phyloP scores from a whole-genome alignment of 257 asterid species.

The Mitragyna speciosa region DNA sequence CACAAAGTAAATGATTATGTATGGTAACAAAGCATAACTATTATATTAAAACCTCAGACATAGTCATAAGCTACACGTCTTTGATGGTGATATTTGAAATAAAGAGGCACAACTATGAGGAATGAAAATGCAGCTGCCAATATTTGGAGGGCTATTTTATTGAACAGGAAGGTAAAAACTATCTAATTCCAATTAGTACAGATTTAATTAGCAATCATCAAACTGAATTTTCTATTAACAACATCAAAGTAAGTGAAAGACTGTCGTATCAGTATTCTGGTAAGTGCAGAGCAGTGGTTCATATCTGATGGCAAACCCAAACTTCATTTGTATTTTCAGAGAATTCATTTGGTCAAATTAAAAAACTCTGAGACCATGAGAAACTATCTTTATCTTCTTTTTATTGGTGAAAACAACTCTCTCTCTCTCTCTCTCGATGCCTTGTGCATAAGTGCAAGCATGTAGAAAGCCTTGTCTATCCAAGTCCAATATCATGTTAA shows the following conservation, averaged over 20 bases:
- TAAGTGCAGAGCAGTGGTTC: neutral
- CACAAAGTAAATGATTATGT: conserved; percentile 3
- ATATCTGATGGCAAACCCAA: neutral
- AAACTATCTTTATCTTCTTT: neutral
- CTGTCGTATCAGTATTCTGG: neutral
- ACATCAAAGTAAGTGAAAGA: neutral
- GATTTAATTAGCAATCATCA: neutral
- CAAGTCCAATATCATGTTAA: neutral
- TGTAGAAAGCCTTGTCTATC: neutral
- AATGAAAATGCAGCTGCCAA: neutral
- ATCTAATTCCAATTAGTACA: neutral
- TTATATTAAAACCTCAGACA: neutral
- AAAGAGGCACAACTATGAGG: neutral
- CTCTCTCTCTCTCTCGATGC: neutral
- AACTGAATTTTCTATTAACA: neutral
- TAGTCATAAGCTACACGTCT: neutral
- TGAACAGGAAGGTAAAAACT: neutral
- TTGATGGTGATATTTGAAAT: neutral
- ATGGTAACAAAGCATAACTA: conserved; percentile 1
- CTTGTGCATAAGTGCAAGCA: neutral
- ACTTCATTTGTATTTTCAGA: neutral
- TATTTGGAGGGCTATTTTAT: neutral
- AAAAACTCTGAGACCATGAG: neutral
- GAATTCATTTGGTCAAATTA: neutral
- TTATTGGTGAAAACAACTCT: neutral